Evolutionary conservation across 345 rosid genomes (phyloP).

Genomic region (Boechera divaricarpa): DNA sequence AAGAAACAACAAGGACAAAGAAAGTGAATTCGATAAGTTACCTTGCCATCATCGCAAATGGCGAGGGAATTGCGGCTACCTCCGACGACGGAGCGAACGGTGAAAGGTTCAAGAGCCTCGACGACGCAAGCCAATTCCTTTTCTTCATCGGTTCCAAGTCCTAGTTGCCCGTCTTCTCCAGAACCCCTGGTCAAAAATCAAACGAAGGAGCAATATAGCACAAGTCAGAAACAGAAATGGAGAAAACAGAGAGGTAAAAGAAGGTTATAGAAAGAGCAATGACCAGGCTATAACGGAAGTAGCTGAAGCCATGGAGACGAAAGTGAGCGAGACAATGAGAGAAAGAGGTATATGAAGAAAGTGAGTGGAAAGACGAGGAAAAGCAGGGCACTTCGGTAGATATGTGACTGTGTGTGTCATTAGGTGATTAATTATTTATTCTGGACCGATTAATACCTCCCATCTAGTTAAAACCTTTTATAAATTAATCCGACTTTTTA

Average conservation of each 20-base stretch:
- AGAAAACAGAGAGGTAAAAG: slow-evolving; percentile 14
- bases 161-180: slow-evolving; percentile 97
- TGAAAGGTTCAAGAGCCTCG: slow-evolving; percentile 66
- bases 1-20: neutral
- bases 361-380: slow-evolving; percentile 37
- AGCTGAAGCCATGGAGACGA: slow-evolving; percentile 50
- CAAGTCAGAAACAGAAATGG: slow-evolving; percentile 18
- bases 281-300: slow-evolving; percentile 61
- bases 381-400: slow-evolving; percentile 30
- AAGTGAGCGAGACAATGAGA: slow-evolving; percentile 19
- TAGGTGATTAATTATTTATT: neutral
- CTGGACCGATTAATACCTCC: neutral
- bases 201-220: slow-evolving; percentile 3
- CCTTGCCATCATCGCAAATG: slow-evolving; percentile 96
- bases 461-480: neutral
- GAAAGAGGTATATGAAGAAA: slow-evolving; percentile 1
- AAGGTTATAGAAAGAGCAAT: slow-evolving; percentile 1
- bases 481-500: neutral
- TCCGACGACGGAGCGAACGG: slow-evolving; percentile 86
- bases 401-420: slow-evolving; percentile 10
- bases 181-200: slow-evolving; percentile 67
- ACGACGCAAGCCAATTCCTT: slow-evolving; percentile 79
- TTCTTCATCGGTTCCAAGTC: slow-evolving; percentile 82
- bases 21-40: slow-evolving; percentile 31
- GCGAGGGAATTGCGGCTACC: slow-evolving; percentile 99